phyloP scores from a whole-genome alignment of 371 early-diverging fungal genomes.

The Mortierella polycephala region DNA sequence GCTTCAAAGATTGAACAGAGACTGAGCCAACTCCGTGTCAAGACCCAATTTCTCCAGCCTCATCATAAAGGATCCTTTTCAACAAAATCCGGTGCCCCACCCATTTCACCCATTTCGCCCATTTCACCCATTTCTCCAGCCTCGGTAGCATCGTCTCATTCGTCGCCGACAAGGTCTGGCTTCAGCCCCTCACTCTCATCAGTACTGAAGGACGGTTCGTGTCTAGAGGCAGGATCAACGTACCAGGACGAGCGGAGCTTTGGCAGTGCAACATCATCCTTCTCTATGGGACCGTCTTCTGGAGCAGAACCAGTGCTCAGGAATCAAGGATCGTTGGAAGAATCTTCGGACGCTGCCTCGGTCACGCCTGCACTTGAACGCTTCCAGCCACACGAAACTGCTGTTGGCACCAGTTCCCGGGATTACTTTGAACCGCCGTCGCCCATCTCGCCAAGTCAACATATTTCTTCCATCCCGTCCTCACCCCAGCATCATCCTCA shows the following conservation, averaged over 20 bases:
- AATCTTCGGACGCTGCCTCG: neutral
- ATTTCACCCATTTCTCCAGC: conserved; percentile 14
- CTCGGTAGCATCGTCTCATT: conserved; percentile 6
- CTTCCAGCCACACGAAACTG: neutral
- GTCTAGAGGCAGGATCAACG: neutral
- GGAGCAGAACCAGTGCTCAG: conserved; percentile 18
- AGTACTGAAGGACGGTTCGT: neutral
- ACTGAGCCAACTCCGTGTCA: conserved; percentile 32
- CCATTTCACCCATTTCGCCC: conserved; percentile 41
- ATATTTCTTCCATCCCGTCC: neutral
- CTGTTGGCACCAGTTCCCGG: neutral
- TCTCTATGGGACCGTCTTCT: conserved; percentile 21
- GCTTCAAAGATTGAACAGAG: conserved; percentile 34
- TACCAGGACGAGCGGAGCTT: neutral
- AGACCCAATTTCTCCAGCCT: conserved; percentile 13
- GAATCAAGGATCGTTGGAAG: neutral
- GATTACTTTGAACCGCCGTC: neutral
- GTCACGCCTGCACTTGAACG: conserved; percentile 4
- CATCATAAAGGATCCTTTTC: neutral
- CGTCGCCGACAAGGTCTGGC: conserved; percentile 7
- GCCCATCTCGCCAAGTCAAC: conserved; percentile 3
- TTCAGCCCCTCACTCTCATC: neutral
- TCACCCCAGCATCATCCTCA: conserved; percentile 11
- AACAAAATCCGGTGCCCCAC: neutral
- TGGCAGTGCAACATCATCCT: conserved; percentile 26